Base-by-base conservation (phyloP, 2,329 filamentous ascomycete species). In the Emergomyces orientalis region DNA sequence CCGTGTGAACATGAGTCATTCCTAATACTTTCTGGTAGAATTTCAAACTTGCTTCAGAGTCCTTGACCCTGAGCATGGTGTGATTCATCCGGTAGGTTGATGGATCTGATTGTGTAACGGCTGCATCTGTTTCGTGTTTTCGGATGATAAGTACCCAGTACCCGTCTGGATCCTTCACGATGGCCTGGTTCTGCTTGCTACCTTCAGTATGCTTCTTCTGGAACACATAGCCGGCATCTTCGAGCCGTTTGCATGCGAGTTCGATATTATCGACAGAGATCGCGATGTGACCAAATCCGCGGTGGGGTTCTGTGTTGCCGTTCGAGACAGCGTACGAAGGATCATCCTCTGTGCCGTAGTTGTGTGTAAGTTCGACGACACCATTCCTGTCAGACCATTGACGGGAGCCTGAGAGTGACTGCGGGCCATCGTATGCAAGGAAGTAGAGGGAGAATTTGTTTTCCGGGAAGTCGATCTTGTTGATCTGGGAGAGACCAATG, bases 391-490 rank as follows among this genome's bases (percentile, higher is more conserved):
- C 90, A 6, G 83, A 85, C 79, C 88, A 92, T 71, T 87, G 84
- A 66, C 86, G 86, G 70, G 87, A 88, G 63, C 84, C 80, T 11
- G 89, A 94, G n/a, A 85, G 79, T 17, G 93, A 88, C 45, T 84
- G 81, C 11, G 90, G 85, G 39, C 85, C 84, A 73, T 96, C 88
- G 78, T 95, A 97, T 64, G 88, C 91, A 64, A 99, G 82, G 79
- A 97, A 97, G 81, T 97, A 97, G 34, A 97, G 85, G 71, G 94
- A 90, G 76, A 97, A 97, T 73, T 95, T 96, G 76, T 85, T 86
- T 64, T 96, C 91, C 17, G 92, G 89, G 72, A 91, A 89, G 66
- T 88, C 81, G 56, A 94, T 81, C 78, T 92, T 89, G 72, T 90
- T 86, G 75, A 97, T 84, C 66, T 91, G 78, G 72, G 82, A 91